Conservation (phyloP, 176 grass and related monocot species). For the Stipa capillata region DNA sequence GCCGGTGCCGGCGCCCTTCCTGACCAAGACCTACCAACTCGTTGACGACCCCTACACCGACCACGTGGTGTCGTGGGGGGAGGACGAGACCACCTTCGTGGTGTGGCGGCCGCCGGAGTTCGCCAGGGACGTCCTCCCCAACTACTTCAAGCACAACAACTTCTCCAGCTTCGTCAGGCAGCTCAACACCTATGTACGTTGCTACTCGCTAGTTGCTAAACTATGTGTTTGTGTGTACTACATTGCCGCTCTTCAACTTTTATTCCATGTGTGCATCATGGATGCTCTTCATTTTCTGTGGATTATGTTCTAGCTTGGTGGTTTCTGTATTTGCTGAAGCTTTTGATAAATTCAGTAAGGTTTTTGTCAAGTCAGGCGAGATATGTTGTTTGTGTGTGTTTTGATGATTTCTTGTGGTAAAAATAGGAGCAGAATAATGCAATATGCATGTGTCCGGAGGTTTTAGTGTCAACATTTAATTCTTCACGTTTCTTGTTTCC, state of each 20-base stretch:
- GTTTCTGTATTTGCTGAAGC: not conserved
- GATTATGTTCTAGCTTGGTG: not conserved
- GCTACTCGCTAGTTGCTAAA: not conserved
- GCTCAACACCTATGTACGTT: slow-evolving; percentile 63
- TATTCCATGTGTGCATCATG: not conserved
- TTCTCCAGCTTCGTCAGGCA: slow-evolving; percentile 67
- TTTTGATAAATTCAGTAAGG: not conserved
- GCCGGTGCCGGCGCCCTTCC: slow-evolving; percentile 49
- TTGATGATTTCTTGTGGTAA: not conserved
- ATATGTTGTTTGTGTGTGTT: not conserved
- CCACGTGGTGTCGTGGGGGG: slow-evolving; percentile 66
- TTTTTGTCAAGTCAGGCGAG: not conserved
- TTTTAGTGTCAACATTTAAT: too few relatives aligned
- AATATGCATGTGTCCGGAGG: too few relatives aligned
- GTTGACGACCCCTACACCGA: slow-evolving; percentile 49
- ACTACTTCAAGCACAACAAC: slow-evolving; percentile 72
- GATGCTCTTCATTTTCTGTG: too few relatives aligned
- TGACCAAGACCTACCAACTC: slow-evolving; percentile 60
- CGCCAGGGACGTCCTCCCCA: slow-evolving; percentile 54
- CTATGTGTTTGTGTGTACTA: too few relatives aligned
- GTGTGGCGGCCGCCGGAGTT: slow-evolving; percentile 66
- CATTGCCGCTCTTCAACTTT: not conserved
- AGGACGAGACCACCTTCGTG: slow-evolving; percentile 49
- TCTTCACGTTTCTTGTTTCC: not conserved
- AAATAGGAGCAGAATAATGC: not conserved